Percentiles rank a stretch among this genome's conserved stretches.
Conservation (phyloP, 257 asterid genomes). For the Scutellaria barbata region DNA sequence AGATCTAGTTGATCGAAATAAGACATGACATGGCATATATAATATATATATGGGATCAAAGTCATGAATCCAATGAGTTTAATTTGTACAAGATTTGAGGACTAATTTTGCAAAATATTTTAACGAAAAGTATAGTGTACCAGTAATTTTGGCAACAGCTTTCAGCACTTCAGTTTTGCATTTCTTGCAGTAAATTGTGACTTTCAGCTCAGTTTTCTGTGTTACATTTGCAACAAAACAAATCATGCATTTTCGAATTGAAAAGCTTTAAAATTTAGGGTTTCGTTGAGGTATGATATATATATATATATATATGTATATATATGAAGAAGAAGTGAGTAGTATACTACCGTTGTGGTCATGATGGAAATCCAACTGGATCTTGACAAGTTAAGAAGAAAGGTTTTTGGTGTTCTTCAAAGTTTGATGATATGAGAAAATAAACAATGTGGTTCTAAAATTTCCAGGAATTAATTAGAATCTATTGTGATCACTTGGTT, state of each 20-base stretch:
- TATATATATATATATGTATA: background rate
- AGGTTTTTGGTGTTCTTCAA: background rate
- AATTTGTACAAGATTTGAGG: too few species aligned
- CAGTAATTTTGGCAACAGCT: constrained; percentile 39
- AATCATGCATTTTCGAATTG: background rate
- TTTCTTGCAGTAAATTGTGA: constrained; percentile 38
- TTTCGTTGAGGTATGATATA: background rate
- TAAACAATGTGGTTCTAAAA: too few species aligned
- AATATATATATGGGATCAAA: too few species aligned
- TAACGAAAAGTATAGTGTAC: constrained; percentile 4
- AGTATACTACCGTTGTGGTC: constrained; percentile 27
- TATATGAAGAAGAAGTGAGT: background rate
- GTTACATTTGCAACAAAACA: background rate
- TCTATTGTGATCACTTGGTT: background rate
- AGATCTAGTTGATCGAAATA: too few species aligned
- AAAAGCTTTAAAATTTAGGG: background rate
- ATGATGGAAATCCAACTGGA: background rate
- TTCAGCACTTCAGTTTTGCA: constrained; percentile 37
- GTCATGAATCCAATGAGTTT: too few species aligned
- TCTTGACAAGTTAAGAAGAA: background rate
- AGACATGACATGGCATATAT: too few species aligned
- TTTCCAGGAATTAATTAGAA: too few species aligned
- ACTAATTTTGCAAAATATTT: too few species aligned
- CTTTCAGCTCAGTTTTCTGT: constrained; percentile 42
- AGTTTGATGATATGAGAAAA: too few species aligned